Evolutionary conservation across 2,329 filamentous ascomycete species (phyloP), one percentile per base, ranked within the genome.

Genomic region (Sclerotinia minor): DNA sequence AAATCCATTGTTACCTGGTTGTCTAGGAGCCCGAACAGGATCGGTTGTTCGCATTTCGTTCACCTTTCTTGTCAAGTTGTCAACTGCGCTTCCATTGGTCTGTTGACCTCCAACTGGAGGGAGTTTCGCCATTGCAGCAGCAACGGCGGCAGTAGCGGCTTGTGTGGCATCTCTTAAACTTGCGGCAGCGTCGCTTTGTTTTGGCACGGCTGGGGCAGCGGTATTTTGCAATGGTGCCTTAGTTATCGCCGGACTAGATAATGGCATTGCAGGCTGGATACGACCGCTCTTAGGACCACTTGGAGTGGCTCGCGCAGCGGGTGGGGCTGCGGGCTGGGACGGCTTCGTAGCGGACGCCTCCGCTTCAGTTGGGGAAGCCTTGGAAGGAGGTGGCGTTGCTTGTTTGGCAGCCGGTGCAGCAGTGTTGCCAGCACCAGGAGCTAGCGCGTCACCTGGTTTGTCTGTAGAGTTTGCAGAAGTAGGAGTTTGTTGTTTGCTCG

Each of bases 51-150:
- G 85, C 90, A 94, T 92, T 75, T 92, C 90, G 68, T 90, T 88
- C 45, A 94, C 89, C 77, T 90, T 90, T 76, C 86, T 89, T 1
- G 89, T 87, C 68, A 94, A 77, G 72, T 92, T 92, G 71, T 93
- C 90, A 75, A 92, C 83, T 2, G 82, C 80, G 41, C 80, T 81
- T 26, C 76, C 73, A 50, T 79, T 75, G 5, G 71, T 60, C 47
- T 78, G 75, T n/a, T 67, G 65, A 32, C 67, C 35, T 65, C 72
- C 74, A 29, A 73, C 72, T 44, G 76, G 73, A 64, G 81, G 78
- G 4, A 94, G 83, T 75, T 91, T 90, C 1, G 90, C 89, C 89
- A 93, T 92, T 2, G 91, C 91, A 52, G 89, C 86, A 64, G 90
- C 90, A n/a, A 92, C 91, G 11, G 91, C 91, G 41, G 89, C 90